Percentiles rank a stretch among this genome's conserved stretches.
Evolutionary conservation across 345 rosid species (phyloP).

Genomic region (Brassica cretica): DNA sequence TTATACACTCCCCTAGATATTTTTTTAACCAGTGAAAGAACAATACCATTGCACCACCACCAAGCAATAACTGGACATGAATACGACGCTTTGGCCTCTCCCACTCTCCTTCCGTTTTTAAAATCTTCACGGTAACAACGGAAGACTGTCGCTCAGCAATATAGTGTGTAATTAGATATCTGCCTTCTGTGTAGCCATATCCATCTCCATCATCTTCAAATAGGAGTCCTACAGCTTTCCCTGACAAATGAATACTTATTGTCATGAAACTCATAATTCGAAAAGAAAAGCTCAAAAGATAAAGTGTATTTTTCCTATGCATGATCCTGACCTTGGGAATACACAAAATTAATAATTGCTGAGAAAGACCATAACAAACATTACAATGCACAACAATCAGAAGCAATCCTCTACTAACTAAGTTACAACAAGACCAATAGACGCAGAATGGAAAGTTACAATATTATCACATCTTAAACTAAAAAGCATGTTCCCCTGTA

Average conservation of each 20-base stretch:
- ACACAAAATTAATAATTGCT: neutral
- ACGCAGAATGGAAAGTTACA: neutral
- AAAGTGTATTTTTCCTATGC: neutral
- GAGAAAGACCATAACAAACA: neutral
- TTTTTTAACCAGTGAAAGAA: neutral
- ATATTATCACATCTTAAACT: neutral
- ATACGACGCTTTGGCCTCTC: constrained; percentile 75
- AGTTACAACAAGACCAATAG: neutral
- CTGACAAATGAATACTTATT: constrained; percentile 36
- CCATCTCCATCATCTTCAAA: constrained; percentile 95
- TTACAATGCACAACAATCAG: neutral
- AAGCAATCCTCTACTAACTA: neutral
- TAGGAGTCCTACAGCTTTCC: constrained; percentile 69
- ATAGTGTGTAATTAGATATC: constrained; percentile 63
- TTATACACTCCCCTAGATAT: neutral
- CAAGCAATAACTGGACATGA: constrained; percentile 66
- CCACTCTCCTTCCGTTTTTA: constrained; percentile 74
- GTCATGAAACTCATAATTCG: neutral
- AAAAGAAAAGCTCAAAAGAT: constrained; percentile 13
- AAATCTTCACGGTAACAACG: constrained; percentile 59
- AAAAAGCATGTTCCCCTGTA: neutral
- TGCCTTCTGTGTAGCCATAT: constrained; percentile 66
- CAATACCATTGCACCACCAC: constrained; percentile 77
- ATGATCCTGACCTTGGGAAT: neutral
- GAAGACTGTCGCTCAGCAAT: constrained; percentile 63